Evolutionary conservation across 805 yeast genomes (phyloP).

Genomic region (Spathaspora sp.): DNA sequence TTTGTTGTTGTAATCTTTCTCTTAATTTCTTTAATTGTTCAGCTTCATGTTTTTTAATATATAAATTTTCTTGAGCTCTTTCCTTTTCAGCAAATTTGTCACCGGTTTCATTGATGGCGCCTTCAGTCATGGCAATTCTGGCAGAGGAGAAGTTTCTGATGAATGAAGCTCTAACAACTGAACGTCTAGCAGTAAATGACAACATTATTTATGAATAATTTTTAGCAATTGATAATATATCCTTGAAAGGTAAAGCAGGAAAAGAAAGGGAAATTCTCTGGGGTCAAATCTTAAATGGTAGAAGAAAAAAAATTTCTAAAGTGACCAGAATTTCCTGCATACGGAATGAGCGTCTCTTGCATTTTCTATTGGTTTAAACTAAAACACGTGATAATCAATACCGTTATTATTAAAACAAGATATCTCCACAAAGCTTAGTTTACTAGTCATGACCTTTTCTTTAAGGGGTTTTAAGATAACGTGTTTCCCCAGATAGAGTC

Average conservation of each 20-base stretch:
- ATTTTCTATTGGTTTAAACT: not conserved
- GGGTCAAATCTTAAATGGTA: not conserved
- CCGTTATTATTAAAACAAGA: not conserved
- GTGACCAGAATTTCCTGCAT: not conserved
- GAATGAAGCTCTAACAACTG: conserved; percentile 9
- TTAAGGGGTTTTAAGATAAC: not conserved
- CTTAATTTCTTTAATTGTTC: conserved; percentile 76
- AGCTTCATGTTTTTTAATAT: conserved; percentile 84
- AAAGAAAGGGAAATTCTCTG: not conserved
- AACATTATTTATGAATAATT: conserved; percentile 12
- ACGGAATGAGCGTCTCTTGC: not conserved
- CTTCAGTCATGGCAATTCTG: conserved; percentile 22
- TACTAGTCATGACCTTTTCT: not conserved
- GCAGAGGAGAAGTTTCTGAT: conserved; percentile 28
- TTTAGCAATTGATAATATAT: not conserved
- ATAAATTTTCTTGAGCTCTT: conserved; percentile 84
- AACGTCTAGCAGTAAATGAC: conserved; percentile 19
- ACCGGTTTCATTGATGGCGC: conserved; percentile 18
- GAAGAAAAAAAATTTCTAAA: not conserved
- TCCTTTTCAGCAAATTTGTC: conserved; percentile 69
- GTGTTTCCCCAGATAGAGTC: not conserved
- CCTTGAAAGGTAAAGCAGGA: not conserved
- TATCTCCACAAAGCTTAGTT: not conserved
- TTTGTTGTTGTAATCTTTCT: conserved; percentile 74
- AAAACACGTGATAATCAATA: not conserved